These are phyloP conservation scores for Tephrocybe sp. DNA, from an alignment of 768 basidiomycete species.

Conservation along the genomic window DNA sequence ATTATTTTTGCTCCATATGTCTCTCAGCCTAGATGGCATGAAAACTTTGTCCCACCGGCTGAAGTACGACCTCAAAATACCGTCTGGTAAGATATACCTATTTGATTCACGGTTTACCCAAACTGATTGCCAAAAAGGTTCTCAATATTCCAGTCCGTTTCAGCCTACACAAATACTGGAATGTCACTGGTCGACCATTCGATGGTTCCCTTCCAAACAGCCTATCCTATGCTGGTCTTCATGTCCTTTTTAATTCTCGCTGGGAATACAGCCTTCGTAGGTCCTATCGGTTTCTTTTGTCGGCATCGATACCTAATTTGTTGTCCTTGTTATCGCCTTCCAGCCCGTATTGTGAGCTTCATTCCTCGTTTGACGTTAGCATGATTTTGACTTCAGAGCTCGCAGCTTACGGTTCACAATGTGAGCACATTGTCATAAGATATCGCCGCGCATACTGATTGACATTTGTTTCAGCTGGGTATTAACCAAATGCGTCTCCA, in stretches of 20 bases:
- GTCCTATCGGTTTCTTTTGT: constrained; percentile 31
- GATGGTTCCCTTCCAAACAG: constrained; percentile 89
- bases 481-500: constrained; percentile 59
- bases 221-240: constrained; percentile 77
- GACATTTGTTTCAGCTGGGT: constrained; percentile 59
- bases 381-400: not conserved
- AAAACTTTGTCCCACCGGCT: constrained; percentile 58
- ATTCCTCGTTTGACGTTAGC: not conserved
- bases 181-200: constrained; percentile 85
- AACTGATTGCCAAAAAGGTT: constrained; percentile 53
- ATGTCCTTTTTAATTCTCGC: constrained; percentile 79
- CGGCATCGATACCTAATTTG: constrained; percentile 1
- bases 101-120: too few relatives aligned
- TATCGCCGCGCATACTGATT: constrained; percentile 3
- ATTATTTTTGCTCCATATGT: constrained; percentile 83
- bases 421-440: constrained; percentile 42
- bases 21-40: constrained; percentile 54
- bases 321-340: constrained; percentile 7
- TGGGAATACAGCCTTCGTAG: constrained; percentile 91
- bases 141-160: constrained; percentile 80
- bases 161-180: constrained; percentile 88
- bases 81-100: constrained; percentile 73
- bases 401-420: constrained; percentile 78
- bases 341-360: constrained; percentile 83
- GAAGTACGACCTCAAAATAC: constrained; percentile 55